Conservation (phyloP, 805 yeast genomes). For the Yamadazyma laniorum region DNA sequence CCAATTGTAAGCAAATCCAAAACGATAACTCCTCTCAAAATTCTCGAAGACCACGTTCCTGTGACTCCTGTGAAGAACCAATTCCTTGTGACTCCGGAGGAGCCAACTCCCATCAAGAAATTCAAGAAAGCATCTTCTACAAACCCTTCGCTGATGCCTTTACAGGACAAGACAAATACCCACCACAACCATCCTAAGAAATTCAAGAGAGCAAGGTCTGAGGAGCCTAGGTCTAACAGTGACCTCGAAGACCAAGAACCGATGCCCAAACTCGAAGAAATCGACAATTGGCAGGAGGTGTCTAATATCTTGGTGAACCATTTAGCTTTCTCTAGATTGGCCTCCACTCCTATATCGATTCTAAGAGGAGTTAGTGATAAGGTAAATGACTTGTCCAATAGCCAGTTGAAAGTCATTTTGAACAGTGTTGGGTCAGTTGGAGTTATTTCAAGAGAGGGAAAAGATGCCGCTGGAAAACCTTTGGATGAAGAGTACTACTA, state of each 20-base stretch:
- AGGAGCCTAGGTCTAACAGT: conserved; percentile 25
- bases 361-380: conserved; percentile 60
- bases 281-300: conserved; percentile 41
- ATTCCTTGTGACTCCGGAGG: conserved; percentile 19
- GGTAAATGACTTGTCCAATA: conserved; percentile 46
- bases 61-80: conserved; percentile 16
- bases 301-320: conserved; percentile 73
- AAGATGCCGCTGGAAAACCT: conserved; percentile 95
- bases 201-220: conserved; percentile 28
- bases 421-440: conserved; percentile 64
- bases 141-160: conserved; percentile 5
- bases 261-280: conserved; percentile 22
- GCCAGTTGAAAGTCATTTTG: conserved; percentile 45
- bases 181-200: conserved; percentile 12
- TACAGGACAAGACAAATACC: conserved; percentile 25
- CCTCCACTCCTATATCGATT: conserved; percentile 81
- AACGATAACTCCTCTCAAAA: conserved; percentile 4
- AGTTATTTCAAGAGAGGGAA: conserved; percentile 83
- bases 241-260: conserved; percentile 3
- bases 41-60: conserved; percentile 7
- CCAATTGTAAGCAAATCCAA: too few relatives aligned
- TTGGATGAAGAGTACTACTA: conserved; percentile 94
- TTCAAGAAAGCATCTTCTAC: conserved; percentile 12
- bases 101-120: conserved; percentile 18
- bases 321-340: conserved; percentile 83